A percentile compares a stretch with the other conserved stretches of the same genome.
Conservation (phyloP, 2,329 filamentous ascomycete species). For the Lanzia echinophila region DNA sequence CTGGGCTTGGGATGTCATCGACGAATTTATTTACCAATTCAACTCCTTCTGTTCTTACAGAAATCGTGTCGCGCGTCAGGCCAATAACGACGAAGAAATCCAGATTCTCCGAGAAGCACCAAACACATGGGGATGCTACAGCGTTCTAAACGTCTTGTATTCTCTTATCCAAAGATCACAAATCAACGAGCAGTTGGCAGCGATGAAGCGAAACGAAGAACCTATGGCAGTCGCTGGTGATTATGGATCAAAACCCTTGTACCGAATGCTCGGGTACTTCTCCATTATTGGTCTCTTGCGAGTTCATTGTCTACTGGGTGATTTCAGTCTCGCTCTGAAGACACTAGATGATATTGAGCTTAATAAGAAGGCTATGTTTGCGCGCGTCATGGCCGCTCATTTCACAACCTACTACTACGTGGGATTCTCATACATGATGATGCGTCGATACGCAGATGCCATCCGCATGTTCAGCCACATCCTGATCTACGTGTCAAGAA, state of each 20-base stretch:
- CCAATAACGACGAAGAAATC: conserved; percentile 86
- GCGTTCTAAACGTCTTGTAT: conserved; percentile 97
- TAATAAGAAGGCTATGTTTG: conserved; percentile 99
- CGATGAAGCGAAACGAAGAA: conserved; percentile 92
- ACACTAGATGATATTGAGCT: conserved; percentile 99
- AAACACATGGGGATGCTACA: conserved; percentile 99
- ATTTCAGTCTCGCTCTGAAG: conserved; percentile 97
- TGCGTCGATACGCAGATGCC: conserved; percentile 97
- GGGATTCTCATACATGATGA: conserved; percentile 99
- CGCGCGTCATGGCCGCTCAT: conserved; percentile 97
- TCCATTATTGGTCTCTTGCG: conserved; percentile 96
- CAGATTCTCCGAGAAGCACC: conserved; percentile 90
- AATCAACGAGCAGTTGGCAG: conserved; percentile 93
- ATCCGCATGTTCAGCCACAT: conserved; percentile 99
- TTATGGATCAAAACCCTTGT: conserved; percentile 88
- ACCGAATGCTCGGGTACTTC: conserved; percentile 98
- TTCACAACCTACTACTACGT: conserved; percentile 99
- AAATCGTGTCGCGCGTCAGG: conserved; percentile 77
- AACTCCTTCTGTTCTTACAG: conserved; percentile 98
- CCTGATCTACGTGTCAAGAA: conserved; percentile 94
- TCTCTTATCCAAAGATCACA: conserved; percentile 97
- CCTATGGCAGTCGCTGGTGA: conserved; percentile 82
- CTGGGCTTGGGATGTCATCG: conserved; percentile 99
- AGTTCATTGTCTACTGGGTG: conserved; percentile 91
- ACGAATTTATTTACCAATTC: conserved; percentile 99